phyloP scores from a whole-genome alignment of 345 rosid species.

The Schrenkiella parvula region DNA sequence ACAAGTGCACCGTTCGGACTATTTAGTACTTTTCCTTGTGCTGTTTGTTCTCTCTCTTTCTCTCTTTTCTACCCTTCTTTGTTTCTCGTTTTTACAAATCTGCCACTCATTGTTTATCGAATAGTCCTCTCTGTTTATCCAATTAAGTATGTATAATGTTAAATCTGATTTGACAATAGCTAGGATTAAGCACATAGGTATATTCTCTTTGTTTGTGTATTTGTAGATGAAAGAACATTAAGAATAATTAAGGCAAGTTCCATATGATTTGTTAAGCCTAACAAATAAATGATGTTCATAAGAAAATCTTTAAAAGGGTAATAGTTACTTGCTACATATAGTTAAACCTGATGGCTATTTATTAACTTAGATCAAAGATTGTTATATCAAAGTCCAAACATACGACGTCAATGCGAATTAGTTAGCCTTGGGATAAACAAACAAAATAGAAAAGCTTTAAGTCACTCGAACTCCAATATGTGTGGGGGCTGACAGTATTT shows the following conservation, averaged over 20 bases:
- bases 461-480: neutral
- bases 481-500: neutral
- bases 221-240: neutral
- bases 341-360: neutral
- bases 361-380: neutral
- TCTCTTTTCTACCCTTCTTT: slow-evolving; percentile 22
- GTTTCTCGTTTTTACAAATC: neutral
- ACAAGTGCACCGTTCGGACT: slow-evolving; percentile 24
- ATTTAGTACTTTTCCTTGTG: slow-evolving; percentile 10
- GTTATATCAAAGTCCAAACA: neutral
- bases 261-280: neutral
- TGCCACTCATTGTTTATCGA: slow-evolving; percentile 5
- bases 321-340: neutral
- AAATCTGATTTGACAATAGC: neutral
- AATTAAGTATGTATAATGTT: neutral
- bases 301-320: neutral
- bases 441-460: neutral
- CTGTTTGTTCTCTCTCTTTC: no score
- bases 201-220: slow-evolving; percentile 3
- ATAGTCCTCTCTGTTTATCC: neutral
- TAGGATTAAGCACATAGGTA: neutral
- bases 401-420: neutral
- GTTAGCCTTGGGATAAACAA: neutral
- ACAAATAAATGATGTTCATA: neutral
- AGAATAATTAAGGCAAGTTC: neutral